Evolutionary conservation across 2,329 filamentous ascomycete genomes (phyloP), one percentile per base, ranked within the genome.

Genomic region (Trichothecium roseum): DNA sequence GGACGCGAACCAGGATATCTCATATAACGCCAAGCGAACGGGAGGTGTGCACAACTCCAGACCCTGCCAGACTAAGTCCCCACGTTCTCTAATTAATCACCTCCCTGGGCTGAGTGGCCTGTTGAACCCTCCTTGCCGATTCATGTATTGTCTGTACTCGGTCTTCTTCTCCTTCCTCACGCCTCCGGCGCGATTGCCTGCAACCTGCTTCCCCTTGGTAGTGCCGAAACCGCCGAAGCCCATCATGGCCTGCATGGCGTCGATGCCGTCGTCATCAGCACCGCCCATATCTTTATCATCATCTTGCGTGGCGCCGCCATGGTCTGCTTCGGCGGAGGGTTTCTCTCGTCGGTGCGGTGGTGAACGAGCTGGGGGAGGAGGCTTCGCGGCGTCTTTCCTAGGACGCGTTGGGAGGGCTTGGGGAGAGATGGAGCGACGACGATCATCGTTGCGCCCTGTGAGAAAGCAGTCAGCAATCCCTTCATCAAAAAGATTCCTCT

Each of bases 91-190:
- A n/a, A n/a, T n/a, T n/a, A n/a, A n/a, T n/a, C 38, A 67, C 34
- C 65, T 48, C 15, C 56, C 54, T 15, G 76, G 77, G 56, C 79
- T 83, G 35, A 88, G 62, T 31, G 84, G 83, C 48, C 84, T 63
- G 55, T 89, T 91, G 65, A 91, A 91, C 5, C 84, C 84, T 37
- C 84, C 84, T 35, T 78, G 68, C 38, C 84, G 73, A 53, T 91
- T 91, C 78, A 98, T 98, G 60, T 98, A 98, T 72, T 98, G 91
- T 47, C 91, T 73, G 53, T 95, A 96, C 66, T 93, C 76, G 12
- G 81, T 84, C 74, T 86, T 88, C 76, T 94, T 95, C 63, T 91
- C 86, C 68, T 91, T 95, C 46, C 81, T 69, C 35, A 95, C 78
- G 0, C 69, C 85, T 37, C 84, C 88, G 29, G 81, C 76, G 52